Base-by-base conservation (phyloP, 495 filamentous ascomycete species). In the Penicillium argentinense region DNA sequence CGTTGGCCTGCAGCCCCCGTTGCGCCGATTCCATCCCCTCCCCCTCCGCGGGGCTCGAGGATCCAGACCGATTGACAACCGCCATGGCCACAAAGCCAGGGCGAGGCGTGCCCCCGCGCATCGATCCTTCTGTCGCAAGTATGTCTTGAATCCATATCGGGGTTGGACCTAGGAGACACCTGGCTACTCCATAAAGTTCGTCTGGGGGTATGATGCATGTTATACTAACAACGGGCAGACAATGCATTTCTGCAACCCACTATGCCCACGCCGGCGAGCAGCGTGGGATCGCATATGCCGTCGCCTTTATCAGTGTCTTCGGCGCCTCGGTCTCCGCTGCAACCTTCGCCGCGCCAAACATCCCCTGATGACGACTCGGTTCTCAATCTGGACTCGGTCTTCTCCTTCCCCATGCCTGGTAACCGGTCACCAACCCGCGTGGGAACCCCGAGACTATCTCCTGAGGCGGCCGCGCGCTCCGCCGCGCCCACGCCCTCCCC, bases 181-280 rank as follows among this genome's bases (percentile, higher is more conserved):
- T n/a, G n/a, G n/a, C n/a, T n/a, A n/a, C n/a, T n/a, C n/a, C n/a
- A n/a, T n/a, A n/a, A n/a, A n/a, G n/a, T n/a, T n/a, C n/a, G n/a
- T n/a, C n/a, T n/a, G n/a, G n/a, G n/a, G n/a, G n/a, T 22, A 2
- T 9, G 9, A 3, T n/a, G 12, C 11, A 34, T 29, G 23, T 36
- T 16, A 25, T 5, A 43, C 47, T 66, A 30, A 59, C 49, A 25
- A 3, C 16, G 19, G n/a, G 21, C 39, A 90, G 87, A 90, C 65
- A 76, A 75, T 47, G 70, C 81, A 23, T 89, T 80, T 46, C 57
- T 78, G 28, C 73, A 65, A 29, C 72, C 74, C 38, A 79, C 74
- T 51, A 70, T 84, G 66, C 68, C 81, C 17, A 85, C 81, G 19
- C 65, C 67, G 4, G 82, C 82, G 32, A 75, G 77, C 50, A 87